phyloP scores from a whole-genome alignment of 2,329 filamentous ascomycete species.

The Ophiosphaerella herpotricha region DNA sequence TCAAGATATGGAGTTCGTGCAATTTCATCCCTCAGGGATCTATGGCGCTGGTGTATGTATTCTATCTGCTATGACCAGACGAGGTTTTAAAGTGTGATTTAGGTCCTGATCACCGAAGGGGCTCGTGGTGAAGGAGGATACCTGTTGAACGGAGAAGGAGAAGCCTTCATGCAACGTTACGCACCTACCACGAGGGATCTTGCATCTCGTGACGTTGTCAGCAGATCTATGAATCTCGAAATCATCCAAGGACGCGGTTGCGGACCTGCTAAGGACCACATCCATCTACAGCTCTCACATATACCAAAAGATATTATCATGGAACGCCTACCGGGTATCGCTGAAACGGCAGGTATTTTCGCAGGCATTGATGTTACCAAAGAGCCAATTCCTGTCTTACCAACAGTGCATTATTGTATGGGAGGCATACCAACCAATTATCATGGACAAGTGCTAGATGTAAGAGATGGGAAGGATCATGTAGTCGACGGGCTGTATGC shows the following conservation, averaged over 20 bases:
- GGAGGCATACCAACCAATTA: constrained; percentile 57
- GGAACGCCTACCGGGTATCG: constrained; percentile 55
- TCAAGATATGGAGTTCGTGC: constrained; percentile 58
- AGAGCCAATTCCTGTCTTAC: constrained; percentile 56
- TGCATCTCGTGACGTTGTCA: constrained; percentile 55
- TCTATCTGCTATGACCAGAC: not conserved
- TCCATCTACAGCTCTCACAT: constrained; percentile 55
- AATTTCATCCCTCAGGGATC: constrained; percentile 57
- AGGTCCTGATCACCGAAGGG: constrained; percentile 55
- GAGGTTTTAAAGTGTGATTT: not conserved
- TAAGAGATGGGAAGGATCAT: constrained; percentile 45
- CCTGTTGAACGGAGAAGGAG: constrained; percentile 54
- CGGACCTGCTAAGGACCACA: constrained; percentile 54
- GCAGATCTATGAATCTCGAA: constrained; percentile 55
- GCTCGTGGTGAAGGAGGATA: constrained; percentile 57
- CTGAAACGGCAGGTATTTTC: constrained; percentile 57
- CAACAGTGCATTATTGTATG: constrained; percentile 60
- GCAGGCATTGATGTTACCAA: constrained; percentile 56
- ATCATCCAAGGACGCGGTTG: constrained; percentile 54
- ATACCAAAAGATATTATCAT: constrained; percentile 53
- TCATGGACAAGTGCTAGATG: constrained; percentile 53
- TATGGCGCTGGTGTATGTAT: constrained; percentile 53
- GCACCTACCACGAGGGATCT: constrained; percentile 57
- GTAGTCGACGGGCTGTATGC: constrained; percentile 54
- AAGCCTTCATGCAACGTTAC: constrained; percentile 59